A percentile compares a stretch with the other conserved stretches of the same genome.
phyloP scores from a whole-genome alignment of 257 asterid genomes.

The Misopates orontium region DNA sequence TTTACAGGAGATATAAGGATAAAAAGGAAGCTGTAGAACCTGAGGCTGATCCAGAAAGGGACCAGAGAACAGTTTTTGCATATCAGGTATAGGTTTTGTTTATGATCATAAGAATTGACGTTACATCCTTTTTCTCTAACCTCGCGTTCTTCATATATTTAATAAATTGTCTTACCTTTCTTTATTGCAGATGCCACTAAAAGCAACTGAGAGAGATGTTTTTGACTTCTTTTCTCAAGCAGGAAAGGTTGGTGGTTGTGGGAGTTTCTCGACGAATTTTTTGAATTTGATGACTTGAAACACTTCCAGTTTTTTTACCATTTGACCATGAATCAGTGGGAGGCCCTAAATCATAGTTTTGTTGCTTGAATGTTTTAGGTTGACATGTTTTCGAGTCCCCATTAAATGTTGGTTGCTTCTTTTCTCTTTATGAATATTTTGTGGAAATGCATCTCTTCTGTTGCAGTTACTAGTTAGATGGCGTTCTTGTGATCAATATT shows the following conservation, averaged over 20 bases:
- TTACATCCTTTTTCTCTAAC: neutral
- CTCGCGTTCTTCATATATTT: neutral
- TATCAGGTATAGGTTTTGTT: slow-evolving; percentile 61
- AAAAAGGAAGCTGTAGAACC: slow-evolving; percentile 90
- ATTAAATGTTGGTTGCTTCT: too few species aligned
- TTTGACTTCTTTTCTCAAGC: slow-evolving; percentile 95
- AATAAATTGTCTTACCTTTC: slow-evolving; percentile 15
- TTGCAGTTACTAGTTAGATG: too few species aligned
- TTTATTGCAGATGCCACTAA: slow-evolving; percentile 86
- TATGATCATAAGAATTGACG: neutral
- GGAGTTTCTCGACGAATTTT: too few species aligned
- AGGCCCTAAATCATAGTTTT: too few species aligned
- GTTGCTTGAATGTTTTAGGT: too few species aligned
- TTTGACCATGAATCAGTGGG: too few species aligned
- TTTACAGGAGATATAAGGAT: slow-evolving; percentile 92
- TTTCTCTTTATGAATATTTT: too few species aligned
- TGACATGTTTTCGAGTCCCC: too few species aligned
- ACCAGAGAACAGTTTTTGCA: slow-evolving; percentile 98
- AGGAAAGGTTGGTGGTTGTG: slow-evolving; percentile 72
- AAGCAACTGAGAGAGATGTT: slow-evolving; percentile 96
- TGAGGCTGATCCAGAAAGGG: slow-evolving; percentile 99
- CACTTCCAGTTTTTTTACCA: too few species aligned
- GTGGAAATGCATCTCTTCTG: too few species aligned
- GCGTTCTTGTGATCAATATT: too few species aligned
- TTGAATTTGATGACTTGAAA: too few species aligned